Base-by-base conservation (phyloP, 768 basidiomycete genomes). In the Mrakia frigida region DNA sequence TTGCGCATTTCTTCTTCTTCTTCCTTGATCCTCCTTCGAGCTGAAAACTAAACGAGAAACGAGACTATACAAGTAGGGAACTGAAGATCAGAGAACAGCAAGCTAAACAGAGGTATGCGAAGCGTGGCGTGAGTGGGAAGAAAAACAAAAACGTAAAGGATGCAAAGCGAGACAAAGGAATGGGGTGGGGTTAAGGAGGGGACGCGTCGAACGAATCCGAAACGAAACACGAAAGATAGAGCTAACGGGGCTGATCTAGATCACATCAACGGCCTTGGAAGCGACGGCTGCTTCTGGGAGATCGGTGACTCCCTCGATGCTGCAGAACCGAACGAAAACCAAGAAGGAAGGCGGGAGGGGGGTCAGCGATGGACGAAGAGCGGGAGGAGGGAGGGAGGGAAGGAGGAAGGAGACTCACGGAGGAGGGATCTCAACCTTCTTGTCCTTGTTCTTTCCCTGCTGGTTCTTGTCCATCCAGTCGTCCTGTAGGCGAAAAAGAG, bases 381-480 rank as follows among this genome's bases (percentile, higher is more conserved):
- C 3, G 31, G 37, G 3, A 60, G 56, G 63, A 10, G 41, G 35
- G 0, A 46, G 52, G 6, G n/a, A 53, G 23, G n/a, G 18, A 59
- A 7, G 37, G 41, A 63, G 25, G 35, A 10, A 61, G 13, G 46
- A 46, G 35, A 39, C 59, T 28, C 41, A 69, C 61, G 70, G 52
- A 72, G 70, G 69, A 31, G 69, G 69, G 50, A 37, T 39, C 65
- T 73, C 70, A 16, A 79, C 74, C 53, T 77, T 78, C 79, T 80
- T 77, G 67, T 82, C 80, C 72, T 79, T 79, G 78, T 82, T 80
- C 80, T 83, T 81, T 52, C 79, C 79, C 77, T 96, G 93, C n/a
- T 96, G 87, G 91, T 94, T 96, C 82, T 91, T 92, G 85, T 56
- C 53, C 46, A 72, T 46, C 46, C 46, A 72, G 53, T 72, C 70